Conservation (phyloP, 2,329 filamentous ascomycete genomes). For the Xylaria hypoxylon region DNA sequence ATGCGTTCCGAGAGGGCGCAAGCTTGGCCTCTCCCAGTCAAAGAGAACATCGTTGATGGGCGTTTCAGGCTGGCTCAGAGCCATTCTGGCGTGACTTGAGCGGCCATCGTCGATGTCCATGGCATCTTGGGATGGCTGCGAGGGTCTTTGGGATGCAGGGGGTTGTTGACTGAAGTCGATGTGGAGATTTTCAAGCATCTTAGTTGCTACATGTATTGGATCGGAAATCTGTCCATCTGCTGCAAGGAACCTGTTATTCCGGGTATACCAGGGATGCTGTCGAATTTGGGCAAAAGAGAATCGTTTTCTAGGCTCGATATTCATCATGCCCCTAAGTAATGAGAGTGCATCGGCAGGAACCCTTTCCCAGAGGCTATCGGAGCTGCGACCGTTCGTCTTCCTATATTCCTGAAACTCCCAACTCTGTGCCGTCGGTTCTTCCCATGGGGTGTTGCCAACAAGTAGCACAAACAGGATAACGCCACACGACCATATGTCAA, state of each 20-base stretch:
- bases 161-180: conserved; percentile 85
- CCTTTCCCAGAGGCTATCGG: conserved; percentile 86
- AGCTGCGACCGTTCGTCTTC: conserved; percentile 80
- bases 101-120: conserved; percentile 76
- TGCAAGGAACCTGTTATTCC: conserved; percentile 80
- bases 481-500: conserved; percentile 97
- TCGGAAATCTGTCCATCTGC: conserved; percentile 80
- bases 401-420: conserved; percentile 94
- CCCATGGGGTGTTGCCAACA: conserved; percentile 98
- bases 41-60: conserved; percentile 80
- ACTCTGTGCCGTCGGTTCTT: conserved; percentile 85
- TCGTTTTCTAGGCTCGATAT: conserved; percentile 76
- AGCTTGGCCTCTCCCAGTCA: conserved; percentile 85
- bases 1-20: conserved; percentile 62
- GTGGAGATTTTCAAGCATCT: conserved; percentile 90
- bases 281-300: conserved; percentile 90
- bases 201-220: conserved; percentile 86
- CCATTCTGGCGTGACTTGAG: conserved; percentile 62
- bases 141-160: conserved; percentile 54
- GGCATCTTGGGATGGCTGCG: conserved; percentile 59
- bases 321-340: conserved; percentile 92
- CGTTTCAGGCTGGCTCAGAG: conserved; percentile 88
- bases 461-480: conserved; percentile 97
- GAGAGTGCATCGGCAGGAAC: conserved; percentile 81
- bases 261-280: conserved; percentile 94